These are phyloP conservation scores for Phytophthora sp. DNA, from an alignment of 352 stramenopile genomes.

Conservation along the genomic window DNA sequence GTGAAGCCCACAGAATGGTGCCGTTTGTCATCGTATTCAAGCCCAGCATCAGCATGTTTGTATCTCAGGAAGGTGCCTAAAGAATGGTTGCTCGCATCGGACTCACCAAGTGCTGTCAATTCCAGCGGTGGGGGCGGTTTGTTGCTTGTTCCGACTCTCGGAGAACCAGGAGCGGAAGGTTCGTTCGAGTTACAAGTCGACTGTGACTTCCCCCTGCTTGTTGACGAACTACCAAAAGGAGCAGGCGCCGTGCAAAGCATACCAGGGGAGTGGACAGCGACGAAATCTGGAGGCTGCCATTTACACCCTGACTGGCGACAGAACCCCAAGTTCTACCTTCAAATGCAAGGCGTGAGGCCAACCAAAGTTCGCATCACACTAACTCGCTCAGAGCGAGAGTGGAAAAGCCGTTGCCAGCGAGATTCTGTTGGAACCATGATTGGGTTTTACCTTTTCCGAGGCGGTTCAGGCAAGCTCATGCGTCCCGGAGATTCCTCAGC, in stretches of 20 bases:
- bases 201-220: conserved; percentile 70
- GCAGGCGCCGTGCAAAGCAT: conserved; percentile 76
- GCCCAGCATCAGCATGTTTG: conserved; percentile 56
- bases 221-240: conserved; percentile 61
- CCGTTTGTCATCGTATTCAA: conserved; percentile 65
- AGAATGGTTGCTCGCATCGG: conserved; percentile 54
- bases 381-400: conserved; percentile 83
- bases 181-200: conserved; percentile 90
- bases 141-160: conserved; percentile 78
- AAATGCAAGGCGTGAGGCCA: conserved; percentile 70
- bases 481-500: conserved; percentile 29
- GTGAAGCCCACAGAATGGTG: conserved; percentile 83
- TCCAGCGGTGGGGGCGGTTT: conserved; percentile 50
- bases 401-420: conserved; percentile 79
- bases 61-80: conserved; percentile 71
- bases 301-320: conserved; percentile 87
- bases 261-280: conserved; percentile 75
- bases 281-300: conserved; percentile 74
- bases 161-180: conserved; percentile 68
- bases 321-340: conserved; percentile 86
- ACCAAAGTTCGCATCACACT: conserved; percentile 83
- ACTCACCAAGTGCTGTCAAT: conserved; percentile 21
- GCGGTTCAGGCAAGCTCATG: conserved; percentile 40
- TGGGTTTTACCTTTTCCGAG: conserved; percentile 88
- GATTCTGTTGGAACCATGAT: conserved; percentile 91